Evolutionary conservation across 73 alveolate genomes (phyloP).

Genomic region (Symbiodinium pilosum): DNA sequence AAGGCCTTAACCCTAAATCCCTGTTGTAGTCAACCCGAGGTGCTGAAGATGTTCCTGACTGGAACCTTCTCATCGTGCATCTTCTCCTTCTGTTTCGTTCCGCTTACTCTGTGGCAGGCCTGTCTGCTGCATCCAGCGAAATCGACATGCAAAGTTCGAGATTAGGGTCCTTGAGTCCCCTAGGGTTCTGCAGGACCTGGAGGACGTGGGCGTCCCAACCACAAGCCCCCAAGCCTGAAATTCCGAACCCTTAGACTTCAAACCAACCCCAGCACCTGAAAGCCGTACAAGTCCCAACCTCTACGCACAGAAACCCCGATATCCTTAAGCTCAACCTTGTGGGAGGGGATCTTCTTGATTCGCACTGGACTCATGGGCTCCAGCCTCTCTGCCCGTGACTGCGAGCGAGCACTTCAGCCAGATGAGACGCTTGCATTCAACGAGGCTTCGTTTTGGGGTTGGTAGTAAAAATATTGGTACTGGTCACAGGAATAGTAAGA

Average conservation of each 20-base stretch:
- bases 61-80: constrained; percentile 69
- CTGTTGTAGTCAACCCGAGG: neutral
- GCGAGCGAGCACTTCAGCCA: constrained; percentile 53
- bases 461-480: too few species aligned
- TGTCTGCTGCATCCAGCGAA: neutral
- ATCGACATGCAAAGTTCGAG: neutral
- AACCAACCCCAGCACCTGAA: too few species aligned
- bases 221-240: neutral
- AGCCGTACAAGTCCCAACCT: too few species aligned
- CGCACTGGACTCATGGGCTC: constrained; percentile 65
- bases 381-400: constrained; percentile 38
- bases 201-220: too few species aligned
- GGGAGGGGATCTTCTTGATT: constrained; percentile 63
- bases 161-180: too few species aligned
- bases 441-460: too few species aligned
- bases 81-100: constrained; percentile 82
- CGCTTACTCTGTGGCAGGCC: constrained; percentile 64
- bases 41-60: constrained; percentile 63
- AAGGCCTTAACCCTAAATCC: too few species aligned
- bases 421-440: constrained; percentile 15
- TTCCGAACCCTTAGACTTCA: neutral
- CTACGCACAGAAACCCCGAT: too few species aligned
- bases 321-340: neutral
- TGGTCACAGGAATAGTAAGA: too few species aligned
- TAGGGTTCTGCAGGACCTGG: too few species aligned